Evolutionary conservation across 108 stramenopile species (phyloP).

Genomic region (Craspedostauros australis): DNA sequence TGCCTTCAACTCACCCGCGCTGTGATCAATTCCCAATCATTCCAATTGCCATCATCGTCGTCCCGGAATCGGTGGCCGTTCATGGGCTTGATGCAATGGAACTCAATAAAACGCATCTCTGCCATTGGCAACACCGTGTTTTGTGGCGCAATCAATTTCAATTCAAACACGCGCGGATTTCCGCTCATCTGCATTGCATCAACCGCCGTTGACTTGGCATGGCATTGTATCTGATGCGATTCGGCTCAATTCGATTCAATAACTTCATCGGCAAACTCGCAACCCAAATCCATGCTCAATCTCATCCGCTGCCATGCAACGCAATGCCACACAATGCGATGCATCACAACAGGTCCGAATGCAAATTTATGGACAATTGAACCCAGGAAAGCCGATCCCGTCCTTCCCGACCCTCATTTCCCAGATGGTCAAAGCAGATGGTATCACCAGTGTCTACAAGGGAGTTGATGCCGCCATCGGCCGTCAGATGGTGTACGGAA

Average conservation of each 20-base stretch:
- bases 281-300: neutral
- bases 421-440: slow-evolving; percentile 77
- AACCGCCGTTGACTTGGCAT: too few species aligned
- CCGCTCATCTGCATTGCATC: too few species aligned
- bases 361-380: slow-evolving; percentile 89
- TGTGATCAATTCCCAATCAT: too few species aligned
- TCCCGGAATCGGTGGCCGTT: too few species aligned
- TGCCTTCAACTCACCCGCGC: too few species aligned
- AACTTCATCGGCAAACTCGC: neutral
- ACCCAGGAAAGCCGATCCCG: slow-evolving; percentile 86
- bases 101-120: too few species aligned
- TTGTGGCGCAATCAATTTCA: too few species aligned
- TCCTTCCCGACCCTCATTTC: slow-evolving; percentile 62
- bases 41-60: too few species aligned
- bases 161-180: too few species aligned
- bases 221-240: neutral
- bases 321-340: too few species aligned
- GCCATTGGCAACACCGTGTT: too few species aligned
- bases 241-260: neutral
- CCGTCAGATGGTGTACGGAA: slow-evolving; percentile 97
- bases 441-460: slow-evolving; percentile 75
- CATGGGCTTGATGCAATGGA: too few species aligned
- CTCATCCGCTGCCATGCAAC: neutral
- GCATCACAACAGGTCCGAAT: slow-evolving; percentile 50
- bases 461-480: slow-evolving; percentile 96